A percentile compares a stretch with the other conserved stretches of the same genome.
These are phyloP conservation scores for Lipomyces kockii DNA, from an alignment of 805 yeast genomes.

Conservation along the genomic window DNA sequence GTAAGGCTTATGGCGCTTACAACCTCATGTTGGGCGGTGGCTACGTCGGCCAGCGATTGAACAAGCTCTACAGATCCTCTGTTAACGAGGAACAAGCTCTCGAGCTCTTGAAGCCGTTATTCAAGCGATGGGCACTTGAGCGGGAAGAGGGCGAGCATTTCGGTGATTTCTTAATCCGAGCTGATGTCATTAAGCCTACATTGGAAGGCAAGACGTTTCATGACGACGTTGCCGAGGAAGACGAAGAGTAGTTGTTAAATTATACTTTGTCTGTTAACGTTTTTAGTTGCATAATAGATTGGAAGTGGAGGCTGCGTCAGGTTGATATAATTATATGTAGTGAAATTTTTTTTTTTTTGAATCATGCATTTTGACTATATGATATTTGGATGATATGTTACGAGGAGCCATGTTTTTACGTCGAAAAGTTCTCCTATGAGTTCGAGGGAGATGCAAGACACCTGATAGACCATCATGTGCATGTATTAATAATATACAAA, in stretches of 20 bases:
- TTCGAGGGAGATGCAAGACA: not conserved
- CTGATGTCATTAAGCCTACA: constrained; percentile 86
- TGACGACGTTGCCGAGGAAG: constrained; percentile 84
- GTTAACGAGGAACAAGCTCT: constrained; percentile 89
- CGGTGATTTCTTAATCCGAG: constrained; percentile 89
- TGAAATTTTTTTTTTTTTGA: not conserved
- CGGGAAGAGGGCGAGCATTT: constrained; percentile 91
- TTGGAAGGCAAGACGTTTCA: constrained; percentile 92
- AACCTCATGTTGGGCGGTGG: constrained; percentile 96
- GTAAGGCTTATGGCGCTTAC: constrained; percentile 92
- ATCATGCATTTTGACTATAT: not conserved
- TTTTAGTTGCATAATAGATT: not conserved
- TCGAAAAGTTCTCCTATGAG: not conserved
- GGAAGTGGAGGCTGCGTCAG: not conserved
- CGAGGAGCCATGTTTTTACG: constrained; percentile 1
- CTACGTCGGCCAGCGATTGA: constrained; percentile 87
- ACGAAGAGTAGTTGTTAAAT: constrained; percentile 10
- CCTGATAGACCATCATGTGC: not conserved
- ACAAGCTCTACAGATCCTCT: constrained; percentile 85
- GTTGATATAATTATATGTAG: not conserved
- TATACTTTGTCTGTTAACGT: not conserved
- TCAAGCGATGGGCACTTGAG: constrained; percentile 93
- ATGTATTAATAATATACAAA: not conserved
- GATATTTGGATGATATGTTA: constrained; percentile 8
- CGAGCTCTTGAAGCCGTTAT: constrained; percentile 75